Base-by-base conservation (phyloP, 2,329 filamentous ascomycete genomes). In the Cladosporium sp. region DNA sequence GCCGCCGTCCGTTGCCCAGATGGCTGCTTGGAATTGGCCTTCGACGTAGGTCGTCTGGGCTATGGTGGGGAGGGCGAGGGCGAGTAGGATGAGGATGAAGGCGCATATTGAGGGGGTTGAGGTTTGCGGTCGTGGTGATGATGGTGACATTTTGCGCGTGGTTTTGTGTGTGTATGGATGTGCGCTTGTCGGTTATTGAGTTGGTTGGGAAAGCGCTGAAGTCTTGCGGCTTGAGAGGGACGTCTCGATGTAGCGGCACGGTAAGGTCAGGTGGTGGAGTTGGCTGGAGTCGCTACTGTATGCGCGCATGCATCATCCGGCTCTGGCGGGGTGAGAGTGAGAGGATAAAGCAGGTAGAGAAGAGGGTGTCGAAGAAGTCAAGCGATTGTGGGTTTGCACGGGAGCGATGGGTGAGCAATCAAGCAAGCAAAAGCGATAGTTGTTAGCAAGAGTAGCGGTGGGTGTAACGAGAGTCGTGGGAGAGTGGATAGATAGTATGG, bases 41-140 rank as follows among this genome's bases (percentile, higher is more conserved):
- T 58, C 59, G 55, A 67, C 66, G 53, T 63, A 60, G 53, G 51
- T 43, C 56, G 44, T 47, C 57, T 56, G 29, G 55, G 52, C 34
- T 42, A 42, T 18, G 47, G 38, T 34, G 50, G 54, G 24, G 45
- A 43, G 24, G 45, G 39, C 29, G 49, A 54, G 22, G 34, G 50
- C 22, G 50, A 47, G 13, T 43, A 55, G 8, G 54, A 51, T 37
- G 41, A 58, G 36, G 52, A 43, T 9, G 40, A 44, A 49, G 41
- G 39, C 47, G 41, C 17, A 44, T 53, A 50, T 54, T 30, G 24
- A 54, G 30, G 42, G 45, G 9, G 44, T 24, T 47, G 40, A 38
- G n/a, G n/a, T n/a, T n/a, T n/a, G n/a, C 42, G 24, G 41, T 27
- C 22, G 22, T n/a, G n/a, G n/a, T n/a, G n/a, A n/a, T 9, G 22